phyloP scores from a whole-genome alignment of 2,329 filamentous ascomycete species.

The Diaporthe amygdali region DNA sequence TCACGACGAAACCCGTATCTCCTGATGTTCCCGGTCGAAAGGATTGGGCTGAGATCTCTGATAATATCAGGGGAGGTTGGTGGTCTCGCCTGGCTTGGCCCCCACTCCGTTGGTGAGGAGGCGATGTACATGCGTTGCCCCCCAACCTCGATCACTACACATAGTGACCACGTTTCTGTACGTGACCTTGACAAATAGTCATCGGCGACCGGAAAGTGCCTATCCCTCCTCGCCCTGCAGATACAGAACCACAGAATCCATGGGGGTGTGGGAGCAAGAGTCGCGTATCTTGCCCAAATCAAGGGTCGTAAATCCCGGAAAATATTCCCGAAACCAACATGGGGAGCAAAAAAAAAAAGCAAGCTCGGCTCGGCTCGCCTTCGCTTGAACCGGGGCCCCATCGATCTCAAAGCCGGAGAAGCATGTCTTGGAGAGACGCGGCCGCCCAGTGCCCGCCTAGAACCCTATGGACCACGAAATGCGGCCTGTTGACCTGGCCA shows the following conservation, averaged over 20 bases:
- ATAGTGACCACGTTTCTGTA: background rate
- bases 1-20: constrained; percentile 7
- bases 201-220: background rate
- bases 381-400: background rate
- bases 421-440: background rate
- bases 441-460: constrained; percentile 4
- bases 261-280: background rate
- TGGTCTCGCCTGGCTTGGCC: background rate
- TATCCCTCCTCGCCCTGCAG: background rate
- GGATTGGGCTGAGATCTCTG: background rate
- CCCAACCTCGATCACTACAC: background rate
- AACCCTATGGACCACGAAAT: constrained; percentile 1
- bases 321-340: background rate
- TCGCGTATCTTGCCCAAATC: background rate
- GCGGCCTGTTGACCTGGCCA: background rate
- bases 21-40: constrained; percentile 4
- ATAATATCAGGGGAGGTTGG: background rate
- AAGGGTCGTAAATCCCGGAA: background rate
- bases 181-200: background rate
- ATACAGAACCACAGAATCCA: background rate
- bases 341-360: background rate
- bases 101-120: constrained; percentile 1
- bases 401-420: constrained; percentile 1
- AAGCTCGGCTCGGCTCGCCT: background rate
- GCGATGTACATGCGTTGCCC: background rate